Evolutionary conservation across 371 early-diverging fungal species (phyloP).

Genomic region (Mortierella polycephala): DNA sequence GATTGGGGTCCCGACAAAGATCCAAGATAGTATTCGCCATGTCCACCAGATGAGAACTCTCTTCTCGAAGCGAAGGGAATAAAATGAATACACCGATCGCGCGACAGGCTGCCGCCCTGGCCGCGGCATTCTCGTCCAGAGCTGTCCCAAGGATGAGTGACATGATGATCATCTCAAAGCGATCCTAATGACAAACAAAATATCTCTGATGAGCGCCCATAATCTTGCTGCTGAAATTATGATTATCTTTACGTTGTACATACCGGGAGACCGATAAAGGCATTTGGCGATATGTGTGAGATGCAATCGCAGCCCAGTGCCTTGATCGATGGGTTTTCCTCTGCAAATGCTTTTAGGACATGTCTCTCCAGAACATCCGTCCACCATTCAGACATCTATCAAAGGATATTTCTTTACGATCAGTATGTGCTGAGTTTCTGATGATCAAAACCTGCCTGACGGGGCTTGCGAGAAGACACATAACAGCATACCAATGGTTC

Average conservation of each 20-base stretch:
- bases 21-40: constrained; percentile 36
- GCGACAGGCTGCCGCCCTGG: constrained; percentile 77
- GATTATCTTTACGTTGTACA: constrained; percentile 4
- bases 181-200: constrained; percentile 43
- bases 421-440: too few species aligned
- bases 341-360: constrained; percentile 59
- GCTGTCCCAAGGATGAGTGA: constrained; percentile 64
- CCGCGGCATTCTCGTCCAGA: constrained; percentile 63
- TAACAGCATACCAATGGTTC: constrained; percentile 19
- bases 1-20: constrained; percentile 56
- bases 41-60: constrained; percentile 40
- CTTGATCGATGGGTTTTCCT: constrained; percentile 60
- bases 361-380: constrained; percentile 57
- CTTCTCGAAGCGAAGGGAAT: constrained; percentile 65
- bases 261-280: constrained; percentile 62
- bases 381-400: constrained; percentile 63
- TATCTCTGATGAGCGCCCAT: neutral
- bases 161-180: constrained; percentile 60
- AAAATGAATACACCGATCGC: constrained; percentile 75
- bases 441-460: too few species aligned
- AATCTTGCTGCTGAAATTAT: too few species aligned
- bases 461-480: neutral
- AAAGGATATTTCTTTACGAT: too few species aligned
- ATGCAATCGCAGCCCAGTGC: constrained; percentile 73
- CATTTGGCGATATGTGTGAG: constrained; percentile 60